Percentiles rank a stretch among this genome's conserved stretches.
Evolutionary conservation across 306 rosid species (phyloP).

Genomic region (Arachis stenosperma): DNA sequence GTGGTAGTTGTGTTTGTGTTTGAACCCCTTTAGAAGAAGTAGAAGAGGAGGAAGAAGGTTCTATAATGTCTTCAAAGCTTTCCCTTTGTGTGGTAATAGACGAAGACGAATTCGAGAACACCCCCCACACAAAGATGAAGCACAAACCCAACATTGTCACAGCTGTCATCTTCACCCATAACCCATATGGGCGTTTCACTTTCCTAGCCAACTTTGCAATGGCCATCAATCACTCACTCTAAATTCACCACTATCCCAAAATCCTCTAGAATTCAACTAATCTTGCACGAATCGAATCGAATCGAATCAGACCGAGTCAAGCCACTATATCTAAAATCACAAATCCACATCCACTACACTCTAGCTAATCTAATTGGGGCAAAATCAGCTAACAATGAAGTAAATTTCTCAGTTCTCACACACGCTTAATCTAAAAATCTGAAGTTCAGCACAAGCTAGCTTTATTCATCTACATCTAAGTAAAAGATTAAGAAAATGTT

Average conservation of each 20-base stretch:
- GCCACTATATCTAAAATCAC: no score
- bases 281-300: not conserved
- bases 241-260: not conserved
- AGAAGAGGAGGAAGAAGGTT: slow-evolving; percentile 55
- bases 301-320: not conserved
- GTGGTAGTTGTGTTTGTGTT: not conserved
- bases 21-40: slow-evolving; percentile 38
- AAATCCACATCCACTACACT: not conserved
- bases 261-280: not conserved
- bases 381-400: not conserved
- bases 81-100: slow-evolving; percentile 71
- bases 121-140: slow-evolving; percentile 78
- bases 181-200: slow-evolving; percentile 76
- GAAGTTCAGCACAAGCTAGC: not conserved
- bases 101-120: slow-evolving; percentile 71
- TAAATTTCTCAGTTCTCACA: not conserved
- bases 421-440: not conserved
- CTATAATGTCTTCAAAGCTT: slow-evolving; percentile 83
- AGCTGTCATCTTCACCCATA: slow-evolving; percentile 77
- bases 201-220: slow-evolving; percentile 69
- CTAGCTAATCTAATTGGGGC: not conserved
- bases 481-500: not conserved
- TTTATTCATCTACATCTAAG: not conserved
- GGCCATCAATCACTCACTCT: slow-evolving; percentile 68
- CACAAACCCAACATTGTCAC: slow-evolving; percentile 78